These are phyloP conservation scores for Fraxinus ornus DNA, from an alignment of 305 asterid genomes.

Conservation along the genomic window DNA sequence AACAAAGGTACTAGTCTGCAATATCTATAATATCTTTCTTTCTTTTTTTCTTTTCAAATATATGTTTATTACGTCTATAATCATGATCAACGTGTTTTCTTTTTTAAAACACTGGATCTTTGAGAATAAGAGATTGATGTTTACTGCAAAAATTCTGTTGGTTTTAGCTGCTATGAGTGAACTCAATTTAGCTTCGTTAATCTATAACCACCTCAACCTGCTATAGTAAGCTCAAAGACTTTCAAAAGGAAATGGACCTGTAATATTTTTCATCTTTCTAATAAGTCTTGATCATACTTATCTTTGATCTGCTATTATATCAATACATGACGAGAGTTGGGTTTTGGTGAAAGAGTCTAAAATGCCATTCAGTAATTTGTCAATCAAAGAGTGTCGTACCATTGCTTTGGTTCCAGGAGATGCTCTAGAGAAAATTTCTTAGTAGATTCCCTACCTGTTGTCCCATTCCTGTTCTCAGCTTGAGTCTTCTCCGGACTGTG, in stretches of 20 bases:
- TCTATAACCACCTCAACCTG: neutral
- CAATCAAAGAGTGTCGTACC: neutral
- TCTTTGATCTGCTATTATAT: neutral
- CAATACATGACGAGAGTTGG: neutral
- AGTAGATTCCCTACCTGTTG: neutral
- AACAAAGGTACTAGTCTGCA: slow-evolving; percentile 39
- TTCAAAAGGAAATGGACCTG: neutral
- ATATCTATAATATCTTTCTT: neutral
- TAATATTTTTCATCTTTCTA: neutral
- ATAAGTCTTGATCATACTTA: neutral
- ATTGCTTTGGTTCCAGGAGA: neutral
- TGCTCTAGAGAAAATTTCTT: neutral
- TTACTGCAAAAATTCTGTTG: neutral
- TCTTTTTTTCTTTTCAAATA: neutral
- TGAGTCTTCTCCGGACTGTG: neutral
- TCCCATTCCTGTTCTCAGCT: neutral
- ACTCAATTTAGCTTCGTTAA: neutral
- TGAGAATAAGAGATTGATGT: neutral
- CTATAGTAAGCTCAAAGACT: neutral
- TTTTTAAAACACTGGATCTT: neutral
- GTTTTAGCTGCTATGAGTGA: neutral
- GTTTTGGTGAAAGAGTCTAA: neutral
- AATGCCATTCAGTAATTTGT: neutral
- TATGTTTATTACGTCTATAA: neutral
- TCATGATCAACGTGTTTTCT: neutral